Percentiles rank a stretch among this genome's conserved stretches.
Evolutionary conservation across 192 early-diverging fungal species (phyloP).

Genomic region (Entophlyctis luteolus): DNA sequence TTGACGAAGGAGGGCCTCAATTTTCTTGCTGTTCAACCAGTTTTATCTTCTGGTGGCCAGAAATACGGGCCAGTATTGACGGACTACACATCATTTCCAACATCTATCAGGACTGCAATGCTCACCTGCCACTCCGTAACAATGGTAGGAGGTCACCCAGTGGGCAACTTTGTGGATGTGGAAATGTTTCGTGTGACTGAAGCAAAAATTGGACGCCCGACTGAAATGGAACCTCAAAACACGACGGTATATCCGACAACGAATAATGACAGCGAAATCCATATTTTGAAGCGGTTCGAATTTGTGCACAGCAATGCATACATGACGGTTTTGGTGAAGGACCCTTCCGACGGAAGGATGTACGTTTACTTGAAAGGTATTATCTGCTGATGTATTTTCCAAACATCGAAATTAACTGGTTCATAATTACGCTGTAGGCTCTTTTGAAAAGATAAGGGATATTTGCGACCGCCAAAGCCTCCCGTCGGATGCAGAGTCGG

Average conservation of each 20-base stretch:
- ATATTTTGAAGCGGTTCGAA: constrained; percentile 52
- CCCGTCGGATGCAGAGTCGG: constrained; percentile 56
- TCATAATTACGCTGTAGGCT: constrained; percentile 42
- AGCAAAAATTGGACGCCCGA: constrained; percentile 37
- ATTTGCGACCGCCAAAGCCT: constrained; percentile 41
- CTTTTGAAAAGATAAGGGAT: constrained; percentile 67
- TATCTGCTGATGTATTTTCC: too few relatives aligned
- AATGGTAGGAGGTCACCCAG: constrained; percentile 46
- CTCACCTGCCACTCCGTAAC: constrained; percentile 69
- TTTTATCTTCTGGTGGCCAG: not conserved
- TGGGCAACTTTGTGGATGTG: constrained; percentile 79
- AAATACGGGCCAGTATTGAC: constrained; percentile 19
- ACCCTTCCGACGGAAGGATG: constrained; percentile 41
- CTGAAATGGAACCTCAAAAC: constrained; percentile 30
- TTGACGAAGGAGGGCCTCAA: constrained; percentile 71
- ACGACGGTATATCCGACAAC: constrained; percentile 27
- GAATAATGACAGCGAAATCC: constrained; percentile 29
- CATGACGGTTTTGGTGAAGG: constrained; percentile 66
- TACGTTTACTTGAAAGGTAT: constrained; percentile 67
- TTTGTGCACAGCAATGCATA: constrained; percentile 56
- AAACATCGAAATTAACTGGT: not conserved
- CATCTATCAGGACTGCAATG: constrained; percentile 32
- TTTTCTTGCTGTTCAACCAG: constrained; percentile 50
- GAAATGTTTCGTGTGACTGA: constrained; percentile 69
- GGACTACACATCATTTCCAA: constrained; percentile 31